Percentiles rank a stretch among this genome's conserved stretches.
These are phyloP conservation scores for Zygosaccharomyces lentus DNA, from an alignment of 805 yeast genomes.

Conservation along the genomic window DNA sequence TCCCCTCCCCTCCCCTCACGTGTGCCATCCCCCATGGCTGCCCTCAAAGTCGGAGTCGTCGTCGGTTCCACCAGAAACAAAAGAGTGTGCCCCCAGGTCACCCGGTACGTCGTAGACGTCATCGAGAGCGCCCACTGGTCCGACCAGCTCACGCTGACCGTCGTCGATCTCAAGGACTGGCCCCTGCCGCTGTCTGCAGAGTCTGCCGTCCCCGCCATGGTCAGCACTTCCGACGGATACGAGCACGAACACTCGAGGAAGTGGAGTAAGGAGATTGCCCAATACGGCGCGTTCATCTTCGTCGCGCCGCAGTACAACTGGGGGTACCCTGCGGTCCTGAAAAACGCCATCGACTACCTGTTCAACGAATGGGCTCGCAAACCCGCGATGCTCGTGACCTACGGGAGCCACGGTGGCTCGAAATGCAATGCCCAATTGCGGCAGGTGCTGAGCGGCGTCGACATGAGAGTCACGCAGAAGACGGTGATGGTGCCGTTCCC, in stretches of 20 bases:
- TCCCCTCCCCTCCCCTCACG: too few species aligned
- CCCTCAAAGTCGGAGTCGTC: slow-evolving; percentile 16
- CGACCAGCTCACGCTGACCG: background rate
- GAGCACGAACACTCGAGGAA: slow-evolving; percentile 22
- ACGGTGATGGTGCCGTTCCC: slow-evolving; percentile 13
- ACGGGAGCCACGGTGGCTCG: slow-evolving; percentile 34
- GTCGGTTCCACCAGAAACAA: slow-evolving; percentile 19
- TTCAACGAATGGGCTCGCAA: slow-evolving; percentile 36
- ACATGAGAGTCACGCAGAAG: slow-evolving; percentile 14
- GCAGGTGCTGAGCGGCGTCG: slow-evolving; percentile 21
- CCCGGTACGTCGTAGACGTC: slow-evolving; percentile 14
- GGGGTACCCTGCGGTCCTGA: slow-evolving; percentile 37
- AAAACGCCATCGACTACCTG: slow-evolving; percentile 38
- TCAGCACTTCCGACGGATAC: slow-evolving; percentile 22
- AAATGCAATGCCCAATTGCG: slow-evolving; percentile 27
- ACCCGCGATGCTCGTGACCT: slow-evolving; percentile 34
- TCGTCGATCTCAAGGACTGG: slow-evolving; percentile 33
- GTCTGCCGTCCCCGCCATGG: slow-evolving; percentile 25
- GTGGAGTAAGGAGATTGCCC: slow-evolving; percentile 30
- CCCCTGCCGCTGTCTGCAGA: slow-evolving; percentile 34
- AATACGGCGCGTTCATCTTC: slow-evolving; percentile 32
- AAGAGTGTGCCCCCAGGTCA: slow-evolving; percentile 18
- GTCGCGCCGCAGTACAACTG: slow-evolving; percentile 39
- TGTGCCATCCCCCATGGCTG: too few species aligned
- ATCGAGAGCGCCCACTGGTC: slow-evolving; percentile 9